Percentiles rank a stretch among this genome's conserved stretches.
Conservation (phyloP, 306 rosid species). For the Fragaria iinumae region DNA sequence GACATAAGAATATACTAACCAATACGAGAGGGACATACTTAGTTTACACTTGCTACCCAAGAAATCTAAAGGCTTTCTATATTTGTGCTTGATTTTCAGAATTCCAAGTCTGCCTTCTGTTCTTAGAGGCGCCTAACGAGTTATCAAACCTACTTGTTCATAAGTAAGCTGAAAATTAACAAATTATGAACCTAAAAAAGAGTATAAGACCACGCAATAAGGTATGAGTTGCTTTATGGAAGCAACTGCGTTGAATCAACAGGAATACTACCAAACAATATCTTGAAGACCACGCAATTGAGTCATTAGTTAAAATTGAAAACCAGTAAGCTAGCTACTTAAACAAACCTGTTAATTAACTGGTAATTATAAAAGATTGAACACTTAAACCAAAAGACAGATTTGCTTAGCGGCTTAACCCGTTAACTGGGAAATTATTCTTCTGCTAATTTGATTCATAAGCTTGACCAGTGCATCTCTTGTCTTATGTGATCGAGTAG, state of each 20-base stretch:
- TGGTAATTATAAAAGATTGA: background rate
- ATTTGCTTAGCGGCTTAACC: background rate
- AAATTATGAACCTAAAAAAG: too few species aligned
- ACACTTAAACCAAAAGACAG: background rate
- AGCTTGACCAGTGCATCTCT: background rate
- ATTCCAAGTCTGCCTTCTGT: too few species aligned
- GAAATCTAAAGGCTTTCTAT: background rate
- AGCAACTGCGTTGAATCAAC: background rate
- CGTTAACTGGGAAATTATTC: background rate
- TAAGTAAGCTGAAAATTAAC: too few species aligned
- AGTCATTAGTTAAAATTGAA: background rate
- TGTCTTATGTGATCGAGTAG: background rate
- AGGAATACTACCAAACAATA: background rate
- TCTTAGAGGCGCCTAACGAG: too few species aligned
- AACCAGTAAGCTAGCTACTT: background rate
- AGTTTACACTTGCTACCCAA: background rate
- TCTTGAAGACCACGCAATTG: background rate
- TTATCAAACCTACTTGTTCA: too few species aligned
- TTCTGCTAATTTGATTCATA: background rate
- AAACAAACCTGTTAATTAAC: too few species aligned
- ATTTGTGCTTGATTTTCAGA: too few species aligned
- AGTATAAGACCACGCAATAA: too few species aligned
- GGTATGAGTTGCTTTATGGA: too few species aligned
- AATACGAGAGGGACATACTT: background rate
- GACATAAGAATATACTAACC: background rate